These are phyloP conservation scores for Cladophialophora psammophila DNA, from an alignment of 2,329 filamentous ascomycete species.

Conservation along the genomic window DNA sequence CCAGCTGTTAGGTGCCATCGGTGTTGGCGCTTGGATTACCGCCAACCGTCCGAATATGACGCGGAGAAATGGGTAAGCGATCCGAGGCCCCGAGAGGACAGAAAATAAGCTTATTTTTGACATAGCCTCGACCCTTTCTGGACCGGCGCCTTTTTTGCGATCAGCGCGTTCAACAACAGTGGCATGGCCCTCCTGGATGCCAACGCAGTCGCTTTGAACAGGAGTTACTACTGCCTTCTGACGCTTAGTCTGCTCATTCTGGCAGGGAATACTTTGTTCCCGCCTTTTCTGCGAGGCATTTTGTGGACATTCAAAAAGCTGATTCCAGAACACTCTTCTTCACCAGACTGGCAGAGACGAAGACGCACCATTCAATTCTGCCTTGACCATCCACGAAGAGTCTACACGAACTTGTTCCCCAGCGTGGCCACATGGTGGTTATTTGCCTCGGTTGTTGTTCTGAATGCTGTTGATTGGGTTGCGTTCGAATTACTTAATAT, in stretches of 20 bases:
- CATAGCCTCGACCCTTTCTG: slow-evolving; percentile 52
- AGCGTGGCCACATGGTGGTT: slow-evolving; percentile 67
- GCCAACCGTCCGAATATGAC: slow-evolving; percentile 44
- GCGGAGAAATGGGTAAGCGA: slow-evolving; percentile 23
- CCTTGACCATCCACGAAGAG: slow-evolving; percentile 68
- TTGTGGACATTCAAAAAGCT: slow-evolving; percentile 64
- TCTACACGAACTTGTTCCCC: slow-evolving; percentile 69
- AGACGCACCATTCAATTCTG: slow-evolving; percentile 61
- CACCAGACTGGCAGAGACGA: slow-evolving; percentile 49
- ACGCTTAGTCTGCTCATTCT: slow-evolving; percentile 47
- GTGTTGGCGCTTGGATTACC: slow-evolving; percentile 54
- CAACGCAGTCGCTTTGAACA: slow-evolving; percentile 51
- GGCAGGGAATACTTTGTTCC: slow-evolving; percentile 56
- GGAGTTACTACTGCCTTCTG: slow-evolving; percentile 46
- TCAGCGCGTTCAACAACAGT: slow-evolving; percentile 60
- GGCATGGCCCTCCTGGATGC: slow-evolving; percentile 58
- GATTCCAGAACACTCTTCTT: slow-evolving; percentile 47
- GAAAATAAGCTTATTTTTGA: not conserved
- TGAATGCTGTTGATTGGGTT: slow-evolving; percentile 63
- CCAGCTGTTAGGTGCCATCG: slow-evolving; percentile 54
- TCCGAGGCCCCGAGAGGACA: not conserved
- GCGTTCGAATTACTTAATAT: slow-evolving; percentile 54
- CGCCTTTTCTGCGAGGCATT: slow-evolving; percentile 63
- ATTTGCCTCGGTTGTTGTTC: slow-evolving; percentile 56
- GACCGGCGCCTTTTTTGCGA: slow-evolving; percentile 52